Evolutionary conservation across 805 yeast genomes (phyloP).

Genomic region (Saccharomycopsis vini): DNA sequence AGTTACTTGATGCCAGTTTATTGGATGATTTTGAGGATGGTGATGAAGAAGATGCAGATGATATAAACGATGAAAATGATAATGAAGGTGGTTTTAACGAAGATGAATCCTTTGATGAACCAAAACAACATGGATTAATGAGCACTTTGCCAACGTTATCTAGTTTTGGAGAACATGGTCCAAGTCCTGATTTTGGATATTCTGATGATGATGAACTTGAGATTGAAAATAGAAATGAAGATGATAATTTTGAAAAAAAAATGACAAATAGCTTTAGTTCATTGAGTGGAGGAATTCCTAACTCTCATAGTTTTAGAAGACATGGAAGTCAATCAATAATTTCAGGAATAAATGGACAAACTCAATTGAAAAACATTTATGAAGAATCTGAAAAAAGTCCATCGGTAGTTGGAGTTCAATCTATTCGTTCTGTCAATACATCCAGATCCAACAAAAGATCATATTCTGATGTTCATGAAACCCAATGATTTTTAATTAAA

Average conservation of each 20-base stretch:
- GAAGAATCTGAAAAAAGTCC: background rate
- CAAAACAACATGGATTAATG: slow-evolving; percentile 19
- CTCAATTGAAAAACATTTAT: background rate
- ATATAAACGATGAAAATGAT: slow-evolving; percentile 7
- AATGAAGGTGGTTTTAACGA: slow-evolving; percentile 18
- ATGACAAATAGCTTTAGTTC: background rate
- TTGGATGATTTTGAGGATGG: slow-evolving; percentile 2
- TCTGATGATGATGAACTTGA: background rate
- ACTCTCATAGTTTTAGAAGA: background rate
- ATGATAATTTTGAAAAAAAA: background rate
- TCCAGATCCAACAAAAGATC: background rate
- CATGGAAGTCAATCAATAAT: background rate
- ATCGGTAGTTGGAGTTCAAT: background rate
- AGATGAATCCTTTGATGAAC: slow-evolving; percentile 19
- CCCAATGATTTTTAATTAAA: too few relatives aligned
- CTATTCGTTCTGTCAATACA: background rate
- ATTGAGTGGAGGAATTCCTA: slow-evolving; percentile 2
- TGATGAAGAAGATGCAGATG: slow-evolving; percentile 12
- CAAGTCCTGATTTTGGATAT: background rate
- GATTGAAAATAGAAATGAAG: background rate
- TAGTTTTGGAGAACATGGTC: slow-evolving; percentile 11
- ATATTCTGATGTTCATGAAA: background rate
- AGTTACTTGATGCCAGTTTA: too few relatives aligned
- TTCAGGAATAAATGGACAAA: too few relatives aligned
- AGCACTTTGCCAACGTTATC: slow-evolving; percentile 19